Evolutionary conservation across 2,329 filamentous ascomycete genomes (phyloP), one percentile per base, ranked within the genome.

Genomic region (Neonectria magnoliae): DNA sequence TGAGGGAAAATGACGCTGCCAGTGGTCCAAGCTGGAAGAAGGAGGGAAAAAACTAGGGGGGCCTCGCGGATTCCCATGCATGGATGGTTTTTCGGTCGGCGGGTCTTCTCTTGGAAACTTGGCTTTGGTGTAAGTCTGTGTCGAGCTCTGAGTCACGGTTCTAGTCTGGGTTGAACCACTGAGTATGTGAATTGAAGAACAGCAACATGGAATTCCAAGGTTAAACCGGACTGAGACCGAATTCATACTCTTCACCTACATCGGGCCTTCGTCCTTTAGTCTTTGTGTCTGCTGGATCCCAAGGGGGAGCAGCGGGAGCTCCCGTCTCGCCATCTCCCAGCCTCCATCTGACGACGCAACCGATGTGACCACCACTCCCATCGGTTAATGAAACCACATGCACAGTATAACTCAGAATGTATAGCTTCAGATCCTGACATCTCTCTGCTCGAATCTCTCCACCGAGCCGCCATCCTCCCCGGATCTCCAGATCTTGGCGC

Each of bases 401-500:
- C 16, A 31, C 47, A 50, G 18, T 16, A 31, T 31, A 9, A 9
- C 47, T 8, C n/a, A 31, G 29, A 10, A 29, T 10, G 11, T 50
- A 9, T 27, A 29, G 36, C 14, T 38, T n/a, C 25, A 31, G 25
- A 50, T n/a, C 16, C 47, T 20, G 27, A 18, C 16, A 13, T 18
- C 22, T 48, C 11, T 16, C 36, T 8, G 5, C 36, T 10, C 16
- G 5, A 50, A 50, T 18, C 41, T 60, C 50, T 25, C 57, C 50
- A 41, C 57, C 42, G 14, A 41, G 48, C 18, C 29, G 41, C 18
- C 42, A 52, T 41, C 44, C 54, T 60, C 57, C 57, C 57, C 57
- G 36, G 52, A 60, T 56, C 62, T 51, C 62, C 57, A 42, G 64
- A 66, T 68, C 60, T 66, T 68, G 57, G 57, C 67, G 31, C 50